Conservation (phyloP, 75 land plant species). For the Pinus albicaulis region DNA sequence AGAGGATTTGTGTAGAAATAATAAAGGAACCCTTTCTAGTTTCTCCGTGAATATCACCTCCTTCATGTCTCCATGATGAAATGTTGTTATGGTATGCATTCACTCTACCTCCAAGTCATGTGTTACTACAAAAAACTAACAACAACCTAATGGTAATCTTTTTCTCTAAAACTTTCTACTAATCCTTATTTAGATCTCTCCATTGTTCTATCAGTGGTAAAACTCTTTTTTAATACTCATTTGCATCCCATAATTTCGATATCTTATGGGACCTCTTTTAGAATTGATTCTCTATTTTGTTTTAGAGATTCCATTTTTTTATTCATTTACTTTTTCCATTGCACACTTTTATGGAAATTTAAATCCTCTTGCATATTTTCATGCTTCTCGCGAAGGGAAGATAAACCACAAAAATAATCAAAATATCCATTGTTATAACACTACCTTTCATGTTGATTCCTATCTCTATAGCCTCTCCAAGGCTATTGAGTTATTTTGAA, state of each 20-base stretch:
- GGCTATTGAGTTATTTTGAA: no score
- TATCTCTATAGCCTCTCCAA: neutral
- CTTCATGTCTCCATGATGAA: no score
- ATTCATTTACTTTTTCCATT: neutral
- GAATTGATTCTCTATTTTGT: neutral
- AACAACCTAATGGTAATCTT: no score
- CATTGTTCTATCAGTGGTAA: neutral
- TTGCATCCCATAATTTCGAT: neutral
- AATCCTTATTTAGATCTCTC: slow-evolving; percentile 1
- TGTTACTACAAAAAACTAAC: no score
- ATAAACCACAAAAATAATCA: neutral
- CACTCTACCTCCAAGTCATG: no score
- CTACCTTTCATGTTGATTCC: neutral
- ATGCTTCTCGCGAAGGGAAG: neutral
- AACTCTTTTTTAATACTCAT: neutral
- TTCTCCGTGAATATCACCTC: no score
- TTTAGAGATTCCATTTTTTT: neutral
- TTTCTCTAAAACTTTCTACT: no score
- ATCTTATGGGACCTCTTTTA: neutral
- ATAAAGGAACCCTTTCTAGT: no score
- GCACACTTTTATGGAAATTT: neutral
- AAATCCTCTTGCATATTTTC: no score
- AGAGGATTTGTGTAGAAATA: no score
- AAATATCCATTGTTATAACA: neutral
- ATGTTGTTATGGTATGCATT: no score